A percentile compares a stretch with the other conserved stretches of the same genome.
Conservation (phyloP, 208 protist genomes). For the Acanthamoeba culbertsoni region DNA sequence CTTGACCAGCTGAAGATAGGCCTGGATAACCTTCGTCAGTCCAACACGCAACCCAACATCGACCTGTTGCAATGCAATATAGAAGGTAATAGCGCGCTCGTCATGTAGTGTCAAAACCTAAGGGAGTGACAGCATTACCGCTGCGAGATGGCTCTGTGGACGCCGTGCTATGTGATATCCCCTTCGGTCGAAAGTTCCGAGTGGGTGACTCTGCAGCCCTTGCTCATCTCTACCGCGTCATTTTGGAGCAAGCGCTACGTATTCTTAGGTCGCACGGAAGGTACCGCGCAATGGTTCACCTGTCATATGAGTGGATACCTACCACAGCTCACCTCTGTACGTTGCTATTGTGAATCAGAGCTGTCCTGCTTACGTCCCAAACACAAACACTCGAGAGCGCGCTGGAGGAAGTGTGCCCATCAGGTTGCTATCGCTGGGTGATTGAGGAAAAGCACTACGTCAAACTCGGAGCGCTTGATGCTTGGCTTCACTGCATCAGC, state of each 20-base stretch:
- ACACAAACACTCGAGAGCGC: background rate
- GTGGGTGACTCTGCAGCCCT: background rate
- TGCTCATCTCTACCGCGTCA: background rate
- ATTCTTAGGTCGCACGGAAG: background rate
- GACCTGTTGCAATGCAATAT: background rate
- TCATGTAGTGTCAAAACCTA: background rate
- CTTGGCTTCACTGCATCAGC: background rate
- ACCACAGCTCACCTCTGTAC: too few species aligned
- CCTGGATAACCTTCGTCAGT: background rate
- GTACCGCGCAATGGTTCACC: background rate
- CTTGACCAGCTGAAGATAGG: background rate
- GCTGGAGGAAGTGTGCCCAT: background rate
- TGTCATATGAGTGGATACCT: too few species aligned
- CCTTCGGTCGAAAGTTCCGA: constrained; percentile 28
- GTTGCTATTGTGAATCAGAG: background rate
- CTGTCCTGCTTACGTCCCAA: constrained; percentile 20
- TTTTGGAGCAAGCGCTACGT: background rate
- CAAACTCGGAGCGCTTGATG: constrained; percentile 28
- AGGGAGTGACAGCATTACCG: background rate
- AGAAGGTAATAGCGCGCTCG: background rate
- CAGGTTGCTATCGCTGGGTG: background rate
- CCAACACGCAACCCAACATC: background rate
- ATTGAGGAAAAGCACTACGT: background rate
- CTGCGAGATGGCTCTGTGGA: background rate
- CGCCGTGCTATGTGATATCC: constrained; percentile 42